These are phyloP conservation scores for Melanomma pulvis-pyrius DNA, from an alignment of 495 filamentous ascomycete species.

Conservation along the genomic window DNA sequence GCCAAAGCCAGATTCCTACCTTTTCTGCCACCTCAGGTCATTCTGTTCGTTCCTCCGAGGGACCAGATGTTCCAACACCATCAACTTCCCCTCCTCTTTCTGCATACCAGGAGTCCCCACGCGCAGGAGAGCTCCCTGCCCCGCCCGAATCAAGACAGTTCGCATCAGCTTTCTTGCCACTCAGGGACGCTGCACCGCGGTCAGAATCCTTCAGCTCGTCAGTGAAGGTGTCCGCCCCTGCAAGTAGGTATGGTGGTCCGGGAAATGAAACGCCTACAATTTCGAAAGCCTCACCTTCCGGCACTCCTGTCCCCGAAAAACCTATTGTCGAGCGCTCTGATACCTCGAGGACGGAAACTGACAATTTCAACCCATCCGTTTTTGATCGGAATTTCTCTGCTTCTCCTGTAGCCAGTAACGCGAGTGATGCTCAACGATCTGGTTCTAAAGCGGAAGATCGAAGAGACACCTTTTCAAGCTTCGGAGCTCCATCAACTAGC, in stretches of 20 bases:
- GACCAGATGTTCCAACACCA: conserved; percentile 56
- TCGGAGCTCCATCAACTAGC: conserved; percentile 38
- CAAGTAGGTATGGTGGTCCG: conserved; percentile 66
- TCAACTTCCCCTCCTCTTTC: conserved; percentile 63
- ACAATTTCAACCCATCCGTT: conserved; percentile 20
- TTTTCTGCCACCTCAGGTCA: conserved; percentile 52
- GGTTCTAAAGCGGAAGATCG: conserved; percentile 38
- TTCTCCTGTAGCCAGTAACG: conserved; percentile 40
- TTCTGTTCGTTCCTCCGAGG: conserved; percentile 54
- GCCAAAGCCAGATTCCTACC: conserved; percentile 45
- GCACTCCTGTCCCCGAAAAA: conserved; percentile 54
- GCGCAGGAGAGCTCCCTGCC: conserved; percentile 56
- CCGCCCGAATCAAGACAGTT: conserved; percentile 71
- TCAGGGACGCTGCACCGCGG: conserved; percentile 56
- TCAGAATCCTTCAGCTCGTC: conserved; percentile 74
- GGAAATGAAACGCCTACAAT: conserved; percentile 64
- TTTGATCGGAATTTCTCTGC: conserved; percentile 36
- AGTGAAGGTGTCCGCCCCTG: conserved; percentile 78
- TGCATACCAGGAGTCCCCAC: conserved; percentile 58
- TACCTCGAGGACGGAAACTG: conserved; percentile 39
- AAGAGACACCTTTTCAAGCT: conserved; percentile 40
- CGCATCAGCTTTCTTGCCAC: conserved; percentile 69
- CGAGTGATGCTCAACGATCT: conserved; percentile 39
- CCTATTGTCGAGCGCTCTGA: conserved; percentile 40
- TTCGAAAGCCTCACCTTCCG: conserved; percentile 41